Conservation (phyloP, 164 flowering plant species). For the Chimonanthus praecox region DNA sequence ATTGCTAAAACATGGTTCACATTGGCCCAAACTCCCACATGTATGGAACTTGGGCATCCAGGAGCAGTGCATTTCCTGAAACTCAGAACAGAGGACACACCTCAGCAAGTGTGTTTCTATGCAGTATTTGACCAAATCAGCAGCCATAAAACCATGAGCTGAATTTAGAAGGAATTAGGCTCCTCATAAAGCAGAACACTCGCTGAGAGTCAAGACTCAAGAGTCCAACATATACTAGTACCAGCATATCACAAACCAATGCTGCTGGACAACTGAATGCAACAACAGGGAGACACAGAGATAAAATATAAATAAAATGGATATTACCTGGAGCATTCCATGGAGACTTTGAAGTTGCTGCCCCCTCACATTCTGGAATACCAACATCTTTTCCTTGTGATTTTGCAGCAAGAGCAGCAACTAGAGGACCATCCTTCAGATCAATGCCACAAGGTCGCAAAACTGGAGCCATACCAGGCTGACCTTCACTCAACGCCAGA, state of each 20-base stretch:
- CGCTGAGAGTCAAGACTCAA: background rate
- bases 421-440: slow-evolving; percentile 84
- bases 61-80: too few species aligned
- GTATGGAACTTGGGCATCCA: too few species aligned
- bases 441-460: slow-evolving; percentile 93
- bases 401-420: slow-evolving; percentile 85
- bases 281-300: background rate
- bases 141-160: too few species aligned
- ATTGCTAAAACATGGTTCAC: too few species aligned
- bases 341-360: slow-evolving; percentile 95
- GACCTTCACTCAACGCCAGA: slow-evolving; percentile 82
- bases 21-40: too few species aligned
- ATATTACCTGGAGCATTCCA: slow-evolving; percentile 97
- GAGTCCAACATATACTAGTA: background rate
- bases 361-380: slow-evolving; percentile 98
- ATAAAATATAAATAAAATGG: too few species aligned
- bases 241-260: background rate
- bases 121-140: too few species aligned
- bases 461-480: slow-evolving; percentile 89
- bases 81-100: too few species aligned
- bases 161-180: background rate
- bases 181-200: background rate
- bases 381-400: slow-evolving; percentile 86
- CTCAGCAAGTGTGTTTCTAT: too few species aligned
- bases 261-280: background rate